Percentiles rank a stretch among this genome's conserved stretches.
These are phyloP conservation scores for Ulota crispa DNA, from an alignment of 225 moss, liverwort and hornwort genomes.

Conservation along the genomic window DNA sequence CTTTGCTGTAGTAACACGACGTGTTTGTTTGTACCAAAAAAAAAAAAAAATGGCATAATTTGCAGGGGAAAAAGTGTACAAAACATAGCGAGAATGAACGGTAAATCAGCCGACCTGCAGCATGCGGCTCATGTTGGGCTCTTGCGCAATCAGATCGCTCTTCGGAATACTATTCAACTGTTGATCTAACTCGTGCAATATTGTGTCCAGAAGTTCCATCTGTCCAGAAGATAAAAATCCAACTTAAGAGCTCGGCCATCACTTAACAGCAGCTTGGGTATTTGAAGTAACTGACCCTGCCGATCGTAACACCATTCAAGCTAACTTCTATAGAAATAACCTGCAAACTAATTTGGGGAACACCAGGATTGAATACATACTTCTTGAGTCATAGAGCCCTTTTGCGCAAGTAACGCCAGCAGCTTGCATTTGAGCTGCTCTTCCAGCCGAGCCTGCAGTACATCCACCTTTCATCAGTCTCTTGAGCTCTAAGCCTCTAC, in stretches of 20 bases:
- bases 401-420: constrained; percentile 62
- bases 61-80: not conserved
- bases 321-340: not conserved
- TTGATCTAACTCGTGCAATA: constrained; percentile 61
- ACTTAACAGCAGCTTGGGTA: not conserved
- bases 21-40: not conserved
- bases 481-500: not conserved
- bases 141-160: constrained; percentile 71
- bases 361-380: constrained; percentile 8
- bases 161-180: constrained; percentile 68
- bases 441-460: constrained; percentile 60
- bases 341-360: not conserved
- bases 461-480: not conserved
- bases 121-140: constrained; percentile 74
- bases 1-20: not conserved
- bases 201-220: constrained; percentile 70
- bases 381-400: constrained; percentile 72
- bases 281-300: not conserved
- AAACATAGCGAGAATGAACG: not conserved
- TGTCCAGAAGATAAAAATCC: not conserved
- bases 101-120: constrained; percentile 41
- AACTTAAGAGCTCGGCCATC: not conserved
- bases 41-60: no score
- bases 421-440: constrained; percentile 72
- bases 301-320: not conserved